Evolutionary conservation across 163 green algal species (phyloP).

Genomic region (Scenedesmus sp.): DNA sequence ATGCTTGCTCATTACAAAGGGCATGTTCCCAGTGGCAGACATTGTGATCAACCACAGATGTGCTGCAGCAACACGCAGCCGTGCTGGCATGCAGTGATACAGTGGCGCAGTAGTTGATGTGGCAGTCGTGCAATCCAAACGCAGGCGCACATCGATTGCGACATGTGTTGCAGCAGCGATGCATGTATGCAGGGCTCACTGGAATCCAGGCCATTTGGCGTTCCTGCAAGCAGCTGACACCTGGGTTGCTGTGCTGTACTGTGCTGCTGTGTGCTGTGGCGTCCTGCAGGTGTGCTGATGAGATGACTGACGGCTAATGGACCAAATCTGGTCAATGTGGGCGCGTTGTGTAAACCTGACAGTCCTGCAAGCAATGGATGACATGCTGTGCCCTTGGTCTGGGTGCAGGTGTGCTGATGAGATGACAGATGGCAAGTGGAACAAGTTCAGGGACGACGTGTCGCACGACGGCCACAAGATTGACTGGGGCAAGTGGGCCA

Average conservation of each 20-base stretch:
- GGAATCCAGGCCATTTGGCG: too few relatives aligned
- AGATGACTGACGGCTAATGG: slow-evolving; percentile 65
- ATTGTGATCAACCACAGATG: neutral
- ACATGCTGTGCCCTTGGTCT: neutral
- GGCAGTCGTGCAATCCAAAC: too few relatives aligned
- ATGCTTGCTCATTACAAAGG: neutral
- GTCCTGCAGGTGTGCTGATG: slow-evolving; percentile 41
- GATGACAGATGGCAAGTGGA: slow-evolving; percentile 61
- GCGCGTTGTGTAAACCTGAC: neutral
- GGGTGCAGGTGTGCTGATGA: slow-evolving; percentile 59
- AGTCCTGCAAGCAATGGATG: neutral
- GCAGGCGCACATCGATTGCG: too few relatives aligned
- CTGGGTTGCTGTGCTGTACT: too few relatives aligned
- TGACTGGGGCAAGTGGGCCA: slow-evolving; percentile 83
- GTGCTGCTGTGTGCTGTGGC: too few relatives aligned
- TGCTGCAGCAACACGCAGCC: neutral
- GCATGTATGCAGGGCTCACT: too few relatives aligned
- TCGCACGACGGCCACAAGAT: slow-evolving; percentile 58
- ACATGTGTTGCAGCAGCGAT: too few relatives aligned
- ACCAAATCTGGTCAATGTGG: slow-evolving; percentile 39
- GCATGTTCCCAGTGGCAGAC: neutral
- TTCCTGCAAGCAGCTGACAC: too few relatives aligned
- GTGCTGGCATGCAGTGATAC: too few relatives aligned
- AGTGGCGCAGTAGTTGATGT: too few relatives aligned
- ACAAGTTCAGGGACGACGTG: slow-evolving; percentile 58